Evolutionary conservation across 2,329 filamentous ascomycete genomes (phyloP).

Genomic region (Colletotrichum orchidophilum): DNA sequence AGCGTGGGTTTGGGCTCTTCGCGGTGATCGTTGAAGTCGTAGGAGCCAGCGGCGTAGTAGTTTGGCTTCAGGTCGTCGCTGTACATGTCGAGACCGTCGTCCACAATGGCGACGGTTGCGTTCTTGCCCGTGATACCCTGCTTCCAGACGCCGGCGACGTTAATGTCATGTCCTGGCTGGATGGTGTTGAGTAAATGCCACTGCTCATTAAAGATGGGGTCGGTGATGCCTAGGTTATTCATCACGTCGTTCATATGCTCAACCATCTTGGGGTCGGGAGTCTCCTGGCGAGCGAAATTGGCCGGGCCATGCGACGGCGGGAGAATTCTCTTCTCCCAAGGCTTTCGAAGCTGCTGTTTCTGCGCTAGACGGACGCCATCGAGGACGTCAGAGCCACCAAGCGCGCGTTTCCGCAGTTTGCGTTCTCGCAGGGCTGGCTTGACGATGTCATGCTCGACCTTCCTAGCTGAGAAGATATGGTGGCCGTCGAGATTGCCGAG

Average conservation of each 20-base stretch:
- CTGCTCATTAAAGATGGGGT: conserved; percentile 93
- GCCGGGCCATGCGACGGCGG: conserved; percentile 37
- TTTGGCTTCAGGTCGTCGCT: conserved; percentile 92
- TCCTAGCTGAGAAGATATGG: conserved; percentile 83
- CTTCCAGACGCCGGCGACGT: conserved; percentile 93
- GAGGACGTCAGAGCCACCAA: conserved; percentile 65
- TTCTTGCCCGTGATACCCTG: conserved; percentile 91
- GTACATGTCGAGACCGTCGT: conserved; percentile 96
- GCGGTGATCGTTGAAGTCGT: conserved; percentile 91
- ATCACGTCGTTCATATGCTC: conserved; percentile 69
- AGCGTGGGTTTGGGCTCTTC: conserved; percentile 84
- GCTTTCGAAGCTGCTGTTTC: conserved; percentile 70
- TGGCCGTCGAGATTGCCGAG: conserved; percentile 83
- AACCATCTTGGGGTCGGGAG: conserved; percentile 55
- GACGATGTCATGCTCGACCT: conserved; percentile 68
- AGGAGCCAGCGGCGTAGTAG: conserved; percentile 92
- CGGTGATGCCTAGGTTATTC: conserved; percentile 75
- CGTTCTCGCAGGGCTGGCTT: conserved; percentile 61
- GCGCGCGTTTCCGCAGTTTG: conserved; percentile 69
- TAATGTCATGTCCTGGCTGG: conserved; percentile 88
- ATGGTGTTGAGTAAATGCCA: conserved; percentile 93
- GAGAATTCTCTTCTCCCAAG: conserved; percentile 63
- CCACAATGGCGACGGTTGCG: conserved; percentile 90
- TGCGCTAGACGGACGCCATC: conserved; percentile 81
- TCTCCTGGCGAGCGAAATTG: conserved; percentile 30